Evolutionary conservation across 495 filamentous ascomycete species (phyloP).

Genomic region (Peziza echinospora): DNA sequence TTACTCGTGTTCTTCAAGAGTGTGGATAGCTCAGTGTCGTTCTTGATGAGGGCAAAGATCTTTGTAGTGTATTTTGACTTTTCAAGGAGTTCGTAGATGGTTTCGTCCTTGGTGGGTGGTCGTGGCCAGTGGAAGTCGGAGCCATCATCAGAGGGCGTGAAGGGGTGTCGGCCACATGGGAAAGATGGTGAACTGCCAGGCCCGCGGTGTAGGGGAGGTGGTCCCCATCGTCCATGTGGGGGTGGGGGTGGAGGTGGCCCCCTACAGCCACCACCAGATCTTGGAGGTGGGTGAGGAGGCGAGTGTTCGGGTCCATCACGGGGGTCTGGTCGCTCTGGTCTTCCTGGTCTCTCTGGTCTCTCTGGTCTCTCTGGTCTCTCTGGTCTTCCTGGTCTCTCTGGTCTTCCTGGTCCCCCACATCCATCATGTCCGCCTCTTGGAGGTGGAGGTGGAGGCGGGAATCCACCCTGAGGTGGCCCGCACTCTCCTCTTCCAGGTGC

Average conservation of each 20-base stretch:
- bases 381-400: neutral
- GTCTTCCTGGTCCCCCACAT: neutral
- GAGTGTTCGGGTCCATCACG: neutral
- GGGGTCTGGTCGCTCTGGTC: neutral
- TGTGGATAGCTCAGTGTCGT: conserved; percentile 47
- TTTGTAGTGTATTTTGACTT: conserved; percentile 53
- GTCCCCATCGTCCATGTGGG: too few species aligned
- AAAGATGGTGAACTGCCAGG: too few species aligned
- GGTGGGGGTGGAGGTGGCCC: too few species aligned
- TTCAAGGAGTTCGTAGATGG: conserved; percentile 56
- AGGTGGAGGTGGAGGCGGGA: too few species aligned
- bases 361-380: neutral
- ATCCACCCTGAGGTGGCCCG: neutral
- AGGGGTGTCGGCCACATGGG: neutral
- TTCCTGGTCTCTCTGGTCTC: neutral
- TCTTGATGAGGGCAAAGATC: conserved; percentile 49
- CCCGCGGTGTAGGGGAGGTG: too few species aligned
- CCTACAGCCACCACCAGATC: too few species aligned
- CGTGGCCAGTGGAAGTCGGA: neutral
- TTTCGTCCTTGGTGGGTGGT: conserved; percentile 27
- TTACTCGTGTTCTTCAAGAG: conserved; percentile 43
- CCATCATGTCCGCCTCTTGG: too few species aligned
- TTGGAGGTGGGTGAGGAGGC: too few species aligned
- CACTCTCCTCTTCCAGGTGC: neutral
- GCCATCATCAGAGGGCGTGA: neutral